These are phyloP conservation scores for Verticillium alfalfae DNA, from an alignment of 2,329 filamentous ascomycete genomes.

Conservation along the genomic window DNA sequence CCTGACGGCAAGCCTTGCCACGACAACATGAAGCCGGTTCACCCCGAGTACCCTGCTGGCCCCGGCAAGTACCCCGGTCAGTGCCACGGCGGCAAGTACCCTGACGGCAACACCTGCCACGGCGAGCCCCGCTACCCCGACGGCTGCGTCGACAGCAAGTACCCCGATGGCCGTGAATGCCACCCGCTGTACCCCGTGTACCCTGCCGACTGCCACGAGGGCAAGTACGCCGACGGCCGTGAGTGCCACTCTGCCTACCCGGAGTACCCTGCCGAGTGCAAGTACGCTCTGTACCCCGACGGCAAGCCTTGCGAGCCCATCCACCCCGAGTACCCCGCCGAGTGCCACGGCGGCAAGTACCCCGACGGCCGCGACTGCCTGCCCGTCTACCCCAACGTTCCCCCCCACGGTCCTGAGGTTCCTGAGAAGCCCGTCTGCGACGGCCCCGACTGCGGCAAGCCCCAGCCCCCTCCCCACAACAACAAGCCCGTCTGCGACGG, in stretches of 20 bases:
- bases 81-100: background rate
- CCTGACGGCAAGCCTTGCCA: background rate
- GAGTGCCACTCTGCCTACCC: background rate
- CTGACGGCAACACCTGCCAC: background rate
- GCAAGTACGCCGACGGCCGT: background rate
- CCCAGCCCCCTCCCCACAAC: background rate
- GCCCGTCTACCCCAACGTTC: background rate
- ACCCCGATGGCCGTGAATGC: background rate
- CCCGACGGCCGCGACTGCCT: background rate
- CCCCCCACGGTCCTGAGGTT: background rate
- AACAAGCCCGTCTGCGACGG: background rate
- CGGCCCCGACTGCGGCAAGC: background rate
- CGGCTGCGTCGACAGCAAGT: background rate
- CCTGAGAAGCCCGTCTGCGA: background rate
- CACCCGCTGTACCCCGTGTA: background rate
- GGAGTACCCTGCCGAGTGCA: background rate
- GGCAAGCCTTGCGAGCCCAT: background rate
- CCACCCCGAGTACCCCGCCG: background rate
- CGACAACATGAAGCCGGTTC: background rate
- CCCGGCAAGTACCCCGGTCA: background rate
- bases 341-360: background rate
- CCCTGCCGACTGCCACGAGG: background rate
- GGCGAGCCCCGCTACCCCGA: background rate
- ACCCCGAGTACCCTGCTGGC: background rate
- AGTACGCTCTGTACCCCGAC: background rate